phyloP scores from a whole-genome alignment of 495 filamentous ascomycete genomes.

The Viridothelium virens region DNA sequence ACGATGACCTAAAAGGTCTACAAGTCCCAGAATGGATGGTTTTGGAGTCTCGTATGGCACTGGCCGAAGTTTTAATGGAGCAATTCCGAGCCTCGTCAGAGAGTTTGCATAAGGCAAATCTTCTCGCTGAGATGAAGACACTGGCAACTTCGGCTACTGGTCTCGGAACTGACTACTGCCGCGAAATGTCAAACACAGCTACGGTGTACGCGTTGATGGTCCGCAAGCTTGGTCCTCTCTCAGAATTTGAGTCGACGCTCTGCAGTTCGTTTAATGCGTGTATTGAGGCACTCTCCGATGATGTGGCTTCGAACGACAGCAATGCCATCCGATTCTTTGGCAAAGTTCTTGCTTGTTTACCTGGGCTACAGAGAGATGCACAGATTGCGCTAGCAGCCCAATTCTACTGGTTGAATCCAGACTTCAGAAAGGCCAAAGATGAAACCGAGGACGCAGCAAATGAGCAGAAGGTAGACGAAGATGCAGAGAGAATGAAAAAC shows the following conservation, averaged over 20 bases:
- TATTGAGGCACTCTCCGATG: conserved; percentile 7
- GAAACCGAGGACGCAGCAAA: not conserved
- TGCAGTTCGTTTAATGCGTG: not conserved
- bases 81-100: not conserved
- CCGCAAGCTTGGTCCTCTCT: not conserved
- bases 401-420: conserved; percentile 2
- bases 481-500: not conserved
- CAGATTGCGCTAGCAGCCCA: not conserved
- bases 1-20: not conserved
- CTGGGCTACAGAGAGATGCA: not conserved
- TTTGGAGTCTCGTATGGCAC: not conserved
- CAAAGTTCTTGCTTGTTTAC: conserved; percentile 1
- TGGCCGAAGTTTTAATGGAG: conserved; percentile 8
- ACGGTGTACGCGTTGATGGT: not conserved
- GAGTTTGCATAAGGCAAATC: conserved; percentile 2
- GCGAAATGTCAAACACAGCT: conserved; percentile 3
- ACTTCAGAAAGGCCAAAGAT: not conserved
- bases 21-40: not conserved
- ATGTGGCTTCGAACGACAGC: not conserved
- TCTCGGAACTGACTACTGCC: not conserved
- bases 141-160: not conserved
- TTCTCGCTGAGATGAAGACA: conserved; percentile 1
- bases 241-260: not conserved
- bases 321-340: not conserved
- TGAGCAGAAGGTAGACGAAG: not conserved